These are phyloP conservation scores for Peronospora destructor DNA, from an alignment of 352 stramenopile species.

Conservation along the genomic window DNA sequence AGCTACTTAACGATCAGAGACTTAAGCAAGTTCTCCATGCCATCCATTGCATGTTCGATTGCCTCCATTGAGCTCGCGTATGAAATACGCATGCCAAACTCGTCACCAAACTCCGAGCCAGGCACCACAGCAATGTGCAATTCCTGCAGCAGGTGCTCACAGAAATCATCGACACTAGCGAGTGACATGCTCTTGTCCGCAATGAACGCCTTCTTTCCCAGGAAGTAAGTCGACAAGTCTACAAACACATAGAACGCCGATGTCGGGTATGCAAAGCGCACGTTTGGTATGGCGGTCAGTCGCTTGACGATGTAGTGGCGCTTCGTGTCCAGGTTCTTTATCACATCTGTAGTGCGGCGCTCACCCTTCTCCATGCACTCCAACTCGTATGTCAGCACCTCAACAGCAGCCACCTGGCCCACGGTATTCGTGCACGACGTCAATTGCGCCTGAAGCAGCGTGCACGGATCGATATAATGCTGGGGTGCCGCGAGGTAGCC, in stretches of 20 bases:
- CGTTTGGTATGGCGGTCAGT: conserved; percentile 73
- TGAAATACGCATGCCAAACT: conserved; percentile 90
- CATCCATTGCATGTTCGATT: conserved; percentile 57
- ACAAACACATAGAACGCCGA: conserved; percentile 94
- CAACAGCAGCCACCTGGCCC: conserved; percentile 86
- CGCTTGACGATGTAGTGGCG: conserved; percentile 86
- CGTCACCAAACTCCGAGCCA: conserved; percentile 90
- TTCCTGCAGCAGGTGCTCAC: conserved; percentile 86
- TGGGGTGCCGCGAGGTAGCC: conserved; percentile 77
- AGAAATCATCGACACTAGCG: conserved; percentile 59
- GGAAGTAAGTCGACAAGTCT: conserved; percentile 80
- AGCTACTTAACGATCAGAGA: conserved; percentile 45
- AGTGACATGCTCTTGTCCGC: conserved; percentile 43
- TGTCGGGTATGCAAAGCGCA: conserved; percentile 81
- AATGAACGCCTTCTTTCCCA: conserved; percentile 36
- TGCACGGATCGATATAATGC: conserved; percentile 76
- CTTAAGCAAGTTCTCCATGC: conserved; percentile 46
- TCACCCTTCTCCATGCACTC: conserved; percentile 43
- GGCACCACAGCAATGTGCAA: conserved; percentile 91
- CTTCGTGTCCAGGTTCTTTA: conserved; percentile 68
- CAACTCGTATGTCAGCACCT: conserved; percentile 81
- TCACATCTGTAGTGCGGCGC: conserved; percentile 44
- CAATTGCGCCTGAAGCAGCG: conserved; percentile 91
- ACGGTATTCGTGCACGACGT: conserved; percentile 92
- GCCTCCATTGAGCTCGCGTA: conserved; percentile 92